Conservation (phyloP, 441 rosid species). For the Populus hybrid region DNA sequence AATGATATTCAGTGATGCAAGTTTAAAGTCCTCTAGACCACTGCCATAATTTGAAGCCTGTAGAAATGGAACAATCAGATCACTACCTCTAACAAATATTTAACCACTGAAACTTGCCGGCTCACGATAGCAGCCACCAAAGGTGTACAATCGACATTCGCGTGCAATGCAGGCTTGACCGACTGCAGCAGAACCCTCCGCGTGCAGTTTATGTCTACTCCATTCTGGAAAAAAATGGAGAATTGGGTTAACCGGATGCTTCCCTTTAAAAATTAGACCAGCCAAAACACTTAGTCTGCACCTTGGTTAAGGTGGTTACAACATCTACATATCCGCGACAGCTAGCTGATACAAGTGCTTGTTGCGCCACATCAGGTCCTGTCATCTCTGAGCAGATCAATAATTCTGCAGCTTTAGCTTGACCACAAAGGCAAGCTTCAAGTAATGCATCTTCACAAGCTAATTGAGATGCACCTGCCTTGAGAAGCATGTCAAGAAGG, state of each 20-base stretch:
- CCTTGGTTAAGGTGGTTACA: slow-evolving; percentile 25
- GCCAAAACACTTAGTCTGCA: not conserved
- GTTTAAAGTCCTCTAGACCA: not conserved
- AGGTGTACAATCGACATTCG: slow-evolving; percentile 33
- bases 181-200: slow-evolving; percentile 31
- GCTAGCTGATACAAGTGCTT: slow-evolving; percentile 32
- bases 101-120: slow-evolving; percentile 29
- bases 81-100: slow-evolving; percentile 33
- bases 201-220: slow-evolving; percentile 26
- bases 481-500: slow-evolving; percentile 36
- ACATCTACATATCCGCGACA: slow-evolving; percentile 32
- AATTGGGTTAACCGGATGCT: not conserved
- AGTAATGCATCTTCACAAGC: slow-evolving; percentile 34
- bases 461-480: slow-evolving; percentile 34
- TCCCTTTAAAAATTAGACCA: not conserved
- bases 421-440: slow-evolving; percentile 36
- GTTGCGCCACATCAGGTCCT: slow-evolving; percentile 27
- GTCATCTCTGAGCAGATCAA: slow-evolving; percentile 33
- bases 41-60: not conserved
- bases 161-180: slow-evolving; percentile 31
- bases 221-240: slow-evolving; percentile 19
- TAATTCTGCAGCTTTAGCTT: slow-evolving; percentile 30
- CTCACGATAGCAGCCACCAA: slow-evolving; percentile 35
- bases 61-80: not conserved
- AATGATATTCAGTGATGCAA: not conserved